Evolutionary conservation across 2,329 filamentous ascomycete genomes (phyloP), one percentile per base, ranked within the genome.

Genomic region (Diaporthe velutina): DNA sequence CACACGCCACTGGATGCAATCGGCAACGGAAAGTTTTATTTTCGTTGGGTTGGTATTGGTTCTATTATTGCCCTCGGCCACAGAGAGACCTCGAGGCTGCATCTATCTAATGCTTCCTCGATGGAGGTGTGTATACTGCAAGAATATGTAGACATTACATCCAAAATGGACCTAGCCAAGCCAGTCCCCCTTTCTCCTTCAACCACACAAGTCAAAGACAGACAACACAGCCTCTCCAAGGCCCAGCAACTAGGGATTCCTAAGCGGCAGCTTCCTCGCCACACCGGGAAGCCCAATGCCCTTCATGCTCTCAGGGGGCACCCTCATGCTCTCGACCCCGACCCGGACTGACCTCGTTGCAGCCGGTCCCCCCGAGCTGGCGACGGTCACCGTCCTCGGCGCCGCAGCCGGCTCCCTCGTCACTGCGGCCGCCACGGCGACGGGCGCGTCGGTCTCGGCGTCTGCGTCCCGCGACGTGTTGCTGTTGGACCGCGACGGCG

Each of bases 231-330:
- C 42, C 42, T 45, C 45, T 9, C 45, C 45, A 38, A n/a, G 4
- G 2, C 35, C n/a, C 2, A 10, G 15, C 13, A 19, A 40, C 40
- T 19, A 68, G 3, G 64, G 17, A 17, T 58, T 19, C 52, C 50
- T 48, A 17, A 58, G 50, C 52, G 67, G 35, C 33, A 55, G 12
- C 57, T 64, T 72, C 57, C 57, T 52, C 55, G 60, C 70, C n/a
- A 48, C 60, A 42, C 70, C 70, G 25, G 70, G 70, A 10, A 72
- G 50, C 55, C 70, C 70, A 4, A 60, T 38, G 0, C 70, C 70
- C 70, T 45, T 45, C 70, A 64, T 72, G 57, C 70, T 45, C 70
- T 64, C 70, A n/a, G n/a, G n/a, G n/a, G n/a, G n/a, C n/a, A n/a
- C n/a, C n/a, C 57, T 45, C 70, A 64, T 72, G 57, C 70, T 45